Base-by-base conservation (phyloP, 106 monocot genomes). In the Triglochin maritima region DNA sequence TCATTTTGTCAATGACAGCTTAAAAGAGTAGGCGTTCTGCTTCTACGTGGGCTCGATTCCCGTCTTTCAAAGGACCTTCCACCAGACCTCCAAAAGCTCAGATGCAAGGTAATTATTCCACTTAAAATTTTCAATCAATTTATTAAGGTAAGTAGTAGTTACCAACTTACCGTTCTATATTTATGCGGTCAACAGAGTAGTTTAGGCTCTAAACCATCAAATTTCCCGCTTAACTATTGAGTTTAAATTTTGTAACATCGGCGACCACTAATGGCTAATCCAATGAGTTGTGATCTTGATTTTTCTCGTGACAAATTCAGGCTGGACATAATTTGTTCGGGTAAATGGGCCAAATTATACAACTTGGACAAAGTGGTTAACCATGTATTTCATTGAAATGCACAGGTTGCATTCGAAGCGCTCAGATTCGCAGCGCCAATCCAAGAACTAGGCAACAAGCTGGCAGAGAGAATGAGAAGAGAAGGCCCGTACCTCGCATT, bases 1-100 rank as follows among this genome's bases (percentile, higher is more conserved):
- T 52, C 9, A 52, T 52, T 52, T 62, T 45, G 43, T 14, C 7
- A 13, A 2, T 67, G 42, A 13, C 55, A 69, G 68, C 75, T 89
- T 6, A 82, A 89, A 67, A 82, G 71, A 66, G 84, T 89, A 63
- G 93, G 89, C 10, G 93, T 94, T 56, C 73, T 94, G 8, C 89
- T 94, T 44, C 77, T 94, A 11, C 79, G 89, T 6, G 86, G 93
- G 62, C 72, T 94, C 44, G 88, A 94, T 74, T 89, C 89, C 29
- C 83, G 88, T 65, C 89, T 94, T 43, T 84, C 93, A 45, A 94
- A 94, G 64, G 89, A 94, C 68, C 86, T 94, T 13, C 86, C 89
- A 47, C 57, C 74, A 10, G 93, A 94, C 73, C 84, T 94, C 12
- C 93, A 94, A 66, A 89, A 94, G 71, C 93, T 94, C 47, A 81